Base-by-base conservation (phyloP, 78 protist genomes). In the Pelomyxa schiedti region DNA sequence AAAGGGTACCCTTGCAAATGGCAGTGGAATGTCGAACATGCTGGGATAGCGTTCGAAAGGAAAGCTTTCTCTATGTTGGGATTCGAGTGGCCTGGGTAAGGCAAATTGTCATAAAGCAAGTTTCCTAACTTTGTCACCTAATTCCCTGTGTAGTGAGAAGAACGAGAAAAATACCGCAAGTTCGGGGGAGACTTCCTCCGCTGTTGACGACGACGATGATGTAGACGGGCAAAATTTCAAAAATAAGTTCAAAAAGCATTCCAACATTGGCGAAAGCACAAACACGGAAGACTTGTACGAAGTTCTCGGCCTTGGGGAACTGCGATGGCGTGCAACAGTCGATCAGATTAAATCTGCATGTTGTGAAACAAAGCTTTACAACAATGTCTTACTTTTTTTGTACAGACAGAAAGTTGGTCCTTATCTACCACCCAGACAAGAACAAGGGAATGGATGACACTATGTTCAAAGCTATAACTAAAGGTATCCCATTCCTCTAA, bases 371-470 rank as follows among this genome's bases (percentile, higher is more conserved):
- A 9, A 1, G 36, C 29, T n/a, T 79, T 29, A 53, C 30, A 2
- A 64, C 66, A n/a, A 38, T 40, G 39, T 52, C 80, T 8, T 39
- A 52, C 76, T 8, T 43, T 86, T 22, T 72, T 52, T 68, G 3
- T 42, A 3, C 39, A 42, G 66, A 80, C 81, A 53, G 73, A 68
- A 63, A 76, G 67, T 52, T 81, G 81, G 84, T 80, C 29, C 68
- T 91, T n/a, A 42, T 41, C 42, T 78, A 83, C 39, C 95, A 91
- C 79, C 95, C 95, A 30, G 92, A 91, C 76, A 88, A 88, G 79
- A 74, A 76, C 63, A 74, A 67, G 29, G 86, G 77, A 63, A 81
- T 74, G 29, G 73, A 37, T 36, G 96, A 89, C 39, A 87, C 78
- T 53, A 71, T 79, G 29, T 87, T 86, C 86, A 89, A 89, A 77